Percentiles rank a stretch among this genome's conserved stretches.
These are phyloP conservation scores for Nicotiana otophora DNA, from an alignment of 257 asterid genomes.

Conservation along the genomic window DNA sequence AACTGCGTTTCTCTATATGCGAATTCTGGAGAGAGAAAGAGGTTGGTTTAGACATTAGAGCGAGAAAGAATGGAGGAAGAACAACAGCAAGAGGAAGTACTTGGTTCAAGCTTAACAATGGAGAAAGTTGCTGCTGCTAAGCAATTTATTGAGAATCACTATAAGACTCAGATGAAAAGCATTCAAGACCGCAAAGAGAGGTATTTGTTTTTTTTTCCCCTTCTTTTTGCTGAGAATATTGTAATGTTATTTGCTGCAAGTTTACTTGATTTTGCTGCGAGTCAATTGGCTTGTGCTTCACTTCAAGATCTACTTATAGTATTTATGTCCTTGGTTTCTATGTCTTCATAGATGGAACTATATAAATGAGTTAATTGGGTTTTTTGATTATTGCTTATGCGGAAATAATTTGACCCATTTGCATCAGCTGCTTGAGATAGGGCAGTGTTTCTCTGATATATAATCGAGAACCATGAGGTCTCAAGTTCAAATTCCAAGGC, in stretches of 20 bases:
- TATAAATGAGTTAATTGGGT: neutral
- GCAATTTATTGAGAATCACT: constrained; percentile 92
- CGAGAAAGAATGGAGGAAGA: constrained; percentile 44
- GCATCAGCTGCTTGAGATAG: neutral
- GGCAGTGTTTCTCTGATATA: neutral
- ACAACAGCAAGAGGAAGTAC: constrained; percentile 52
- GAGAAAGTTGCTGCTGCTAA: constrained; percentile 99
- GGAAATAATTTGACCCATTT: neutral
- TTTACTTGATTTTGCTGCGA: neutral
- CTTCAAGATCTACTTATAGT: neutral
- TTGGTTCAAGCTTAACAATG: constrained; percentile 87
- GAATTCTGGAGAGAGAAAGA: neutral
- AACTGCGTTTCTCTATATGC: neutral
- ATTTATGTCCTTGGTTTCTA: neutral
- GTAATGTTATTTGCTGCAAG: neutral
- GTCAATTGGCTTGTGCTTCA: neutral
- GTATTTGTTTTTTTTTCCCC: constrained; percentile 15
- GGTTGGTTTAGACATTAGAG: constrained; percentile 6
- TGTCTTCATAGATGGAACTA: neutral
- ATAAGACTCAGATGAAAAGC: constrained; percentile 89
- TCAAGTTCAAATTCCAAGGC: no score
- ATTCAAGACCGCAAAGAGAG: constrained; percentile 88
- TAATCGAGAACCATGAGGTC: neutral
- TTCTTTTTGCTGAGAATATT: neutral
- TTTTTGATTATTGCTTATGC: neutral